Conservation (phyloP, 1,284 basidiomycete genomes). For the Vanrija pseudolonga region DNA sequence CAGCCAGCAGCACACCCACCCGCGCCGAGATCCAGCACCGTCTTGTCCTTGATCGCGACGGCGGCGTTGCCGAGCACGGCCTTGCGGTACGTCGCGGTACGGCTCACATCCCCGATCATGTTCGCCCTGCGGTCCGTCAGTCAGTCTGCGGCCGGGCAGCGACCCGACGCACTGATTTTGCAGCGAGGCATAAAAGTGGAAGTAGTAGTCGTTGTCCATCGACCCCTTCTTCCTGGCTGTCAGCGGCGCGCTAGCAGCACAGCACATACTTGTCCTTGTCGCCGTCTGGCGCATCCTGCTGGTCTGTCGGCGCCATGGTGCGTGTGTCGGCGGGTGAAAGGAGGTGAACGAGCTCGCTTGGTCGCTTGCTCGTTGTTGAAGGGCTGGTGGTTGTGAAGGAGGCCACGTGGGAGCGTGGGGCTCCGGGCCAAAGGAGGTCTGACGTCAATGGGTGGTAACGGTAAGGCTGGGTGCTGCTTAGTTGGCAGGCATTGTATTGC, state of each 20-base stretch:
- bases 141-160: neutral
- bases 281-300: slow-evolving; percentile 3
- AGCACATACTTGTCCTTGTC: slow-evolving; percentile 5
- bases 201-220: slow-evolving; percentile 45
- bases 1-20: slow-evolving; percentile 25
- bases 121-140: slow-evolving; percentile 35
- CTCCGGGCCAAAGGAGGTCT: too few relatives aligned
- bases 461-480: slow-evolving; percentile 1
- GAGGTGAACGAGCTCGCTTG: neutral
- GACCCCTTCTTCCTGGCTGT: slow-evolving; percentile 4
- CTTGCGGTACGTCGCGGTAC: slow-evolving; percentile 48
- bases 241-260: too few relatives aligned
- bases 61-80: slow-evolving; percentile 48
- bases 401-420: neutral
- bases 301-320: neutral
- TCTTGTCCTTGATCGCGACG: slow-evolving; percentile 43
- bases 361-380: neutral
- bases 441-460: neutral
- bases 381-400: slow-evolving; percentile 12
- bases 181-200: slow-evolving; percentile 44
- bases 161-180: slow-evolving; percentile 38
- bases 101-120: slow-evolving; percentile 49
- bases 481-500: too few relatives aligned
- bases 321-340: neutral
- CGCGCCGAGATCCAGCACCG: slow-evolving; percentile 52